Conservation (phyloP, 371 early-diverging fungal genomes). For the Mortierella sp. region DNA sequence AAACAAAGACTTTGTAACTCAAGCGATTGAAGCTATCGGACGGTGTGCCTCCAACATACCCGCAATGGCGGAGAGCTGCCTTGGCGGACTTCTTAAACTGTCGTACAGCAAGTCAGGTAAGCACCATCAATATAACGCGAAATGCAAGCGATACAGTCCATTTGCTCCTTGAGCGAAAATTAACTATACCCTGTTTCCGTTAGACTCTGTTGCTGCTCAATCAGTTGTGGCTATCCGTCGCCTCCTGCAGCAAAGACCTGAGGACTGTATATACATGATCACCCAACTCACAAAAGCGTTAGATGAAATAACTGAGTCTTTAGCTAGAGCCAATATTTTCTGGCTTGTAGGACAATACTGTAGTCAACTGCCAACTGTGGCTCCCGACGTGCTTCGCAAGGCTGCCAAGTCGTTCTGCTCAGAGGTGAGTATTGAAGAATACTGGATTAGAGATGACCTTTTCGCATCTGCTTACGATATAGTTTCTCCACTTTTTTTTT, state of each 20-base stretch:
- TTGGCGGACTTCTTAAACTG: constrained; percentile 74
- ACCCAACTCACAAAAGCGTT: constrained; percentile 74
- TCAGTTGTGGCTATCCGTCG: constrained; percentile 82
- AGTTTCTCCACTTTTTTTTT: not conserved
- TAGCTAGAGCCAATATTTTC: constrained; percentile 81
- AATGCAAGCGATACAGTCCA: too few species aligned
- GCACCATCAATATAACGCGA: not conserved
- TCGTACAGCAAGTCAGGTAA: constrained; percentile 80
- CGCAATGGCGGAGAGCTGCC: constrained; percentile 70
- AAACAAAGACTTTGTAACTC: constrained; percentile 77
- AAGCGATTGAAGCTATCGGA: constrained; percentile 82
- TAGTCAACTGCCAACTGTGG: constrained; percentile 68
- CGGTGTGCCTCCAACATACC: constrained; percentile 75
- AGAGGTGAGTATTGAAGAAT: constrained; percentile 62
- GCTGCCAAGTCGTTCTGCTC: constrained; percentile 78
- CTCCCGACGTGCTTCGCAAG: constrained; percentile 87
- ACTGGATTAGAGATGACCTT: not conserved
- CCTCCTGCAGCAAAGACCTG: constrained; percentile 71
- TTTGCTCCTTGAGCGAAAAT: not conserved
- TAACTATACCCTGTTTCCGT: not conserved
- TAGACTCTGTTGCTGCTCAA: constrained; percentile 84
- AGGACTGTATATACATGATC: constrained; percentile 68
- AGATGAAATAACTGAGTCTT: constrained; percentile 71
- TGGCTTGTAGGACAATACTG: constrained; percentile 90
- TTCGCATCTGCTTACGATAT: not conserved